A percentile compares a stretch with the other conserved stretches of the same genome.
Conservation (phyloP, 2,329 filamentous ascomycete genomes). For the Diaporthe helianthi region DNA sequence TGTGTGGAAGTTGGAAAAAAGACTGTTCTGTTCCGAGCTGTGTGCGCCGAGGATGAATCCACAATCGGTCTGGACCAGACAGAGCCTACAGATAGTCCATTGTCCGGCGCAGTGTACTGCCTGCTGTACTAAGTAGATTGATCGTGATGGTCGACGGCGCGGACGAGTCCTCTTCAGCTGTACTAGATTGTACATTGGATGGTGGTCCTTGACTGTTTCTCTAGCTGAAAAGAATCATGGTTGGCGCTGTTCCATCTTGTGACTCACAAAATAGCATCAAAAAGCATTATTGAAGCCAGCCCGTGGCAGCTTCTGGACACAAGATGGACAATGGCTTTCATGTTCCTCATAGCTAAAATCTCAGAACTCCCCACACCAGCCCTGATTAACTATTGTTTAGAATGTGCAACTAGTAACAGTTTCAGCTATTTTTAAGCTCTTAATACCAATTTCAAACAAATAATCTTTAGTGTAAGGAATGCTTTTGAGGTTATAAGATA, state of each 20-base stretch:
- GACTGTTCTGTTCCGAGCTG: not conserved
- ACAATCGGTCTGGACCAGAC: not conserved
- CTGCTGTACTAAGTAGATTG: no score
- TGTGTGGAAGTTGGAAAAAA: not conserved
- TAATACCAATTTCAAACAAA: no score
- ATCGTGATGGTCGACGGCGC: not conserved
- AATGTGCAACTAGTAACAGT: no score
- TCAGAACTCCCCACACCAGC: no score
- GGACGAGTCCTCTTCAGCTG: not conserved
- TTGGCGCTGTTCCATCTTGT: not conserved
- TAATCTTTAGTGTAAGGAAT: no score
- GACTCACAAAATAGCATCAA: not conserved
- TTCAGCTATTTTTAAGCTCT: no score
- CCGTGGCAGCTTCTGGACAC: no score
- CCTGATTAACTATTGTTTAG: no score
- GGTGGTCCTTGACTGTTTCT: not conserved
- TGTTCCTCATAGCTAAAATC: no score
- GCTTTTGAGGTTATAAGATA: no score
- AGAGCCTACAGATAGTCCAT: not conserved
- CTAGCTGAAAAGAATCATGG: not conserved
- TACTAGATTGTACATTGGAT: not conserved
- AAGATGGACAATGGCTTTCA: no score
- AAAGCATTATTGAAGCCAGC: not conserved
- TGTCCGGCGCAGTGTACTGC: no score
- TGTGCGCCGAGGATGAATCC: not conserved